Conservation (phyloP, 2,329 filamentous ascomycete genomes). For the Lasiodiplodia sp. region DNA sequence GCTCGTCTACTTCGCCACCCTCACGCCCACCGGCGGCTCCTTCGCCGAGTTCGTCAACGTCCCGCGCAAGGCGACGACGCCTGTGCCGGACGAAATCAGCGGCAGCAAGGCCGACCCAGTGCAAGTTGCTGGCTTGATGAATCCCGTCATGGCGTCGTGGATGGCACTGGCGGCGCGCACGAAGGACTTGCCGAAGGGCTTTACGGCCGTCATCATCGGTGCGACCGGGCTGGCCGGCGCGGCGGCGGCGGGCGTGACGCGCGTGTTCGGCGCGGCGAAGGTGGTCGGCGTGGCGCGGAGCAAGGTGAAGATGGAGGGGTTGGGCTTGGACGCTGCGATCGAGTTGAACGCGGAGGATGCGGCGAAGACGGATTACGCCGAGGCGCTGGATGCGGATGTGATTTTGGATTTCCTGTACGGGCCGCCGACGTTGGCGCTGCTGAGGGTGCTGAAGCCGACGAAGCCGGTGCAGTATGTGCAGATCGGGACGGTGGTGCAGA, state of each 20-base stretch:
- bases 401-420: slow-evolving; percentile 67
- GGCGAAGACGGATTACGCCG: slow-evolving; percentile 56
- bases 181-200: slow-evolving; percentile 47
- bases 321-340: slow-evolving; percentile 57
- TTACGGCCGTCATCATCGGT: slow-evolving; percentile 61
- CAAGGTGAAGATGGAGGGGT: slow-evolving; percentile 48
- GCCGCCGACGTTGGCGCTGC: slow-evolving; percentile 43
- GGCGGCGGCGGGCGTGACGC: slow-evolving; percentile 58
- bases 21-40: slow-evolving; percentile 49
- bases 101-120: slow-evolving; percentile 53
- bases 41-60: slow-evolving; percentile 60
- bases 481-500: slow-evolving; percentile 56
- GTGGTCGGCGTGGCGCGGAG: slow-evolving; percentile 62
- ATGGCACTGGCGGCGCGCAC: slow-evolving; percentile 62
- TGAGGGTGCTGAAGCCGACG: slow-evolving; percentile 50
- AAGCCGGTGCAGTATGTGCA: slow-evolving; percentile 62
- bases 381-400: slow-evolving; percentile 58
- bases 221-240: slow-evolving; percentile 62
- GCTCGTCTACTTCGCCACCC: slow-evolving; percentile 59
- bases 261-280: slow-evolving; percentile 56
- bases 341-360: slow-evolving; percentile 47
- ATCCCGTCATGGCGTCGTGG: slow-evolving; percentile 65
- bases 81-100: slow-evolving; percentile 44
- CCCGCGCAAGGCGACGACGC: slow-evolving; percentile 46
- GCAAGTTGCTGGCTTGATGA: slow-evolving; percentile 61